Conservation (phyloP, 164 flowering plant genomes). For the Vitis vinifera region DNA sequence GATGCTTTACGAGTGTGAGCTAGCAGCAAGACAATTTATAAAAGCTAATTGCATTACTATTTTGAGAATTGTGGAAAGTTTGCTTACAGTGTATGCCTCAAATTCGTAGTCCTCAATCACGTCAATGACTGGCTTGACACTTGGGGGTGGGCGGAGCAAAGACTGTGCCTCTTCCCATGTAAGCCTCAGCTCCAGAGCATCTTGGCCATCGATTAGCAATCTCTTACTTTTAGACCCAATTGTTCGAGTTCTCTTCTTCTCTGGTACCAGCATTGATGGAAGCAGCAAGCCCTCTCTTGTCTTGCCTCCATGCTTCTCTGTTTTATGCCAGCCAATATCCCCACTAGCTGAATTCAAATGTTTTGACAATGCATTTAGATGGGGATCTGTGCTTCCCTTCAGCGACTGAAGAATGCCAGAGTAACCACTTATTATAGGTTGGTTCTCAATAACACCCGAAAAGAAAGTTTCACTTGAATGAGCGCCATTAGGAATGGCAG, state of each 20-base stretch:
- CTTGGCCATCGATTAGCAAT: slow-evolving; percentile 63
- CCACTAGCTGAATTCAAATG: slow-evolving; percentile 39
- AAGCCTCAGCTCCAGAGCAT: slow-evolving; percentile 68
- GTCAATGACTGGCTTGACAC: slow-evolving; percentile 52
- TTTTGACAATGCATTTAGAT: slow-evolving; percentile 49
- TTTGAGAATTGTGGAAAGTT: neutral
- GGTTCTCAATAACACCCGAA: slow-evolving; percentile 62
- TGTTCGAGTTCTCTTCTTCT: slow-evolving; percentile 57
- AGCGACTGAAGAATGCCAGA: slow-evolving; percentile 69
- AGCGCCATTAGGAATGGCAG: slow-evolving; percentile 48
- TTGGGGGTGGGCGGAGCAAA: slow-evolving; percentile 76
- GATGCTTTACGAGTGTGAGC: neutral
- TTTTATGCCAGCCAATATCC: slow-evolving; percentile 42
- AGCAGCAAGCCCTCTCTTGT: slow-evolving; percentile 38
- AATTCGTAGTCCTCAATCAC: slow-evolving; percentile 67
- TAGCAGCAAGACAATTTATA: neutral
- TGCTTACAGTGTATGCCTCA: slow-evolving; percentile 78
- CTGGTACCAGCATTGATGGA: slow-evolving; percentile 39
- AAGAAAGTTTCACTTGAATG: slow-evolving; percentile 52
- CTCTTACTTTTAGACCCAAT: slow-evolving; percentile 81
- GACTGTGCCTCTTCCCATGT: slow-evolving; percentile 95
- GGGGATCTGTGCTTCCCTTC: slow-evolving; percentile 63
- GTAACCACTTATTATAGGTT: slow-evolving; percentile 55
- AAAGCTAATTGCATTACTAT: neutral
- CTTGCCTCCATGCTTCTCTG: slow-evolving; percentile 46